A percentile compares a stretch with the other conserved stretches of the same genome.
These are phyloP conservation scores for Debaryomyces tyrocola DNA, from an alignment of 805 yeast species.

Conservation along the genomic window DNA sequence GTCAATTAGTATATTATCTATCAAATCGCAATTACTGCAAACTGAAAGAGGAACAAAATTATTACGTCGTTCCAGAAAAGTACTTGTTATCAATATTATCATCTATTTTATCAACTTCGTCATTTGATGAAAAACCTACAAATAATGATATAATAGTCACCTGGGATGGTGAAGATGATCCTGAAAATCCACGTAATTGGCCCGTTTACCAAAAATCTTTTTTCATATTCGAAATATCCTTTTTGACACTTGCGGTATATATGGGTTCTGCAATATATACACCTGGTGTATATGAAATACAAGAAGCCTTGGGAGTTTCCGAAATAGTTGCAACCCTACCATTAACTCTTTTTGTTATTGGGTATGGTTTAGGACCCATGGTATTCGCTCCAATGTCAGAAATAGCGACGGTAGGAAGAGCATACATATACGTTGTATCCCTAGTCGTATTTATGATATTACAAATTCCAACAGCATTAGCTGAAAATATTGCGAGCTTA, in stretches of 20 bases:
- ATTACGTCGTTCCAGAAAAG: slow-evolving; percentile 23
- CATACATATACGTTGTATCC: slow-evolving; percentile 42
- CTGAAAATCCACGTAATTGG: slow-evolving; percentile 54
- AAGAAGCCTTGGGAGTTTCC: slow-evolving; percentile 40
- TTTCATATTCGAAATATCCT: slow-evolving; percentile 32
- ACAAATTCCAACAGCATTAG: slow-evolving; percentile 52
- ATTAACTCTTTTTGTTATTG: slow-evolving; percentile 50
- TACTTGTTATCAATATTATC: slow-evolving; percentile 7
- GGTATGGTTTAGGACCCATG: slow-evolving; percentile 58
- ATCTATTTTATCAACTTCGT: too few species aligned
- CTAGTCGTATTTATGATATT: slow-evolving; percentile 44
- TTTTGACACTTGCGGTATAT: slow-evolving; percentile 47
- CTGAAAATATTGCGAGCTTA: slow-evolving; percentile 48
- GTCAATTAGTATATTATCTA: too few species aligned
- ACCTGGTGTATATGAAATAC: slow-evolving; percentile 44
- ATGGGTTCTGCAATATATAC: slow-evolving; percentile 51
- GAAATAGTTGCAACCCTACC: slow-evolving; percentile 44
- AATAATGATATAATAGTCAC: slow-evolving; percentile 5
- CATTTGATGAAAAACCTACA: too few species aligned
- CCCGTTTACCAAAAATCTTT: slow-evolving; percentile 31
- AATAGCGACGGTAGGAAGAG: slow-evolving; percentile 48
- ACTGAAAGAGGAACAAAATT: slow-evolving; percentile 18
- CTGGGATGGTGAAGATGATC: slow-evolving; percentile 39
- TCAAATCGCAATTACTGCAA: too few species aligned
- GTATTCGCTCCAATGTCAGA: slow-evolving; percentile 57